Base-by-base conservation (phyloP, 148 eudicot genomes). In the Pouteria glomerata region DNA sequence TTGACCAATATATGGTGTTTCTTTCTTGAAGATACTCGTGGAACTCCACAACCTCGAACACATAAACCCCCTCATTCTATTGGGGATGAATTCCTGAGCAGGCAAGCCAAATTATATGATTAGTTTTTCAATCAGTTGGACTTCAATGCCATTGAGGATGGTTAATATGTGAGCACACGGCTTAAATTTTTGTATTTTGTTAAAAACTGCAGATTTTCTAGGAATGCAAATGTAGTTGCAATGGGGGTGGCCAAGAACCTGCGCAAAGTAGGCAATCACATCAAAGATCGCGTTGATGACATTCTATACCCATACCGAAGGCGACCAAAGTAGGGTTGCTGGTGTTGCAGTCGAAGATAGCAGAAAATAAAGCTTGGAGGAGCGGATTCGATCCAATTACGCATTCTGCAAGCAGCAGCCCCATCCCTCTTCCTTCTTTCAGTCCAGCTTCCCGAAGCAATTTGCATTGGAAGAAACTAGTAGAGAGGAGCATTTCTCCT, bases 221-320 rank as follows among this genome's bases (percentile, higher is more conserved):
- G 98, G 77, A 93, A 91, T 51, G 95, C 97, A 37, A 79, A 76
- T 48, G 72, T 93, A 58, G 97, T 93, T 70, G 98, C 93, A 30
- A 82, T 82, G 65, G 97, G 98, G 63, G 98, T 93, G 57, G 92
- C 81, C 26, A 90, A 89, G 85, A 90, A 93, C 81, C 62, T 89
- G 82, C 78, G 82, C 19, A 89, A 66, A 81, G 92, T 86, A 31
- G 95, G 97, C 56, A 86, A 78, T 69, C 87, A 86, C 63, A 47
- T 93, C 41, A 90, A 90, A 86, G 87, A 85, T 45, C 83, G 84
- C 26, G 68, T 91, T 1, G 98, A 93, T 51, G 92, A 91, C 78
- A 82, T 91, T 53, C 74, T 94, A 30, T 89, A 83, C 76, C 90
- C 93, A 0, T 81, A 84, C 62, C 70, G 89, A 52, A 85, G 86